Evolutionary conservation across 306 rosid genomes (phyloP), one percentile per base, ranked within the genome.

Genomic region (Rubus idaeus): DNA sequence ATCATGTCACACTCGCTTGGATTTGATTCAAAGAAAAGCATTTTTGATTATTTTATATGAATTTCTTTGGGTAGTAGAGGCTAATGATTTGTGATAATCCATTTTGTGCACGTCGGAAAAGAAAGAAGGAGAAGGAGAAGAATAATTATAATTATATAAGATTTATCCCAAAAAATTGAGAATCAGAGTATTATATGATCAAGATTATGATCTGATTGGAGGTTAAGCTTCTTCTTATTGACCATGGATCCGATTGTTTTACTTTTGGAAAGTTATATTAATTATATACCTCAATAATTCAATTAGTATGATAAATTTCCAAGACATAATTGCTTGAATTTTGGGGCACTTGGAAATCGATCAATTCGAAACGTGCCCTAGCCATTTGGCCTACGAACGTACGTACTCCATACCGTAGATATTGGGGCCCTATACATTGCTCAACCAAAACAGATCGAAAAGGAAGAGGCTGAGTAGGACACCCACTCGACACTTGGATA

Each of bases 381-480:
- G 26, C 26, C 2, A 30, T 26, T 21, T 45, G 42, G 41, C 66
- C 58, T 60, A 79, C 65, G 80, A 78, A 61, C 35, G 2, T 30
- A 61, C 35, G 2, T 30, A 30, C 76, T 68, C 49, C 66, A 61
- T 7, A 55, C 30, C 49, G 37, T 40, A 53, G 55, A 70, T 30
- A 30, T 30, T 30, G 35, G 35, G 35, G 35, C 1, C 35, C 35
- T 30, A 30, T 30, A 30, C 35, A 30, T 63, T 58, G 50, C 78
- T 42, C 46, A 55, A 58, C 14, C 44, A 69, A 46, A 23, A 47
- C 65, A 3, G 16, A n/a, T n/a, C n/a, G n/a, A 58, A 58, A 23
- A 10, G 1, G 37, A 4, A 53, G 76, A 13, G 56, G 75, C 20
- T 78, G 88, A 86, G 60, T 55, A 73, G 85, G 85, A 83, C 72